Evolutionary conservation across 805 yeast species (phyloP).

Genomic region (Candida maris): DNA sequence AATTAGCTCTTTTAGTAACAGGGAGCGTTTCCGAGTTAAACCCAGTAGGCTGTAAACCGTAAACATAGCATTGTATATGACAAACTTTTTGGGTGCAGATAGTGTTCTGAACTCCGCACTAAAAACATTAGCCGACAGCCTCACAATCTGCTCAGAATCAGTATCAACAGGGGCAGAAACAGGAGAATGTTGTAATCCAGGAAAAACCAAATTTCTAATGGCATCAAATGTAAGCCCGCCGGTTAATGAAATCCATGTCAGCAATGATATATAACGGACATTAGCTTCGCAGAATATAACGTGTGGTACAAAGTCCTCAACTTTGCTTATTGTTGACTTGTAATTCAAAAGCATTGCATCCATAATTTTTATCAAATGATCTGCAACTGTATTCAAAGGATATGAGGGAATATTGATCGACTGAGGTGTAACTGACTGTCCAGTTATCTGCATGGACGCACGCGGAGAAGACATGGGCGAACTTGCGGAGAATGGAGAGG

Average conservation of each 20-base stretch:
- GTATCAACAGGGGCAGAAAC: background rate
- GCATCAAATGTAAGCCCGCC: conserved; percentile 43
- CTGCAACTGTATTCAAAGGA: conserved; percentile 28
- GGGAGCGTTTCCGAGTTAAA: conserved; percentile 62
- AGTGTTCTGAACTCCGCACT: conserved; percentile 43
- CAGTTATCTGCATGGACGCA: conserved; percentile 36
- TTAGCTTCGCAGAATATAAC: conserved; percentile 71
- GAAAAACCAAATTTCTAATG: conserved; percentile 42
- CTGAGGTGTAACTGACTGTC: conserved; percentile 7
- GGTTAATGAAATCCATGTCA: conserved; percentile 49
- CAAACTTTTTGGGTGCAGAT: conserved; percentile 50
- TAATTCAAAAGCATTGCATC: conserved; percentile 41
- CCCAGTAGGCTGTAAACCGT: conserved; percentile 59
- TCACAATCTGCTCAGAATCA: conserved; percentile 41
- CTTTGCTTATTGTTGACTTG: conserved; percentile 49
- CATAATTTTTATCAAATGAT: conserved; percentile 36
- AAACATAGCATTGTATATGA: conserved; percentile 64
- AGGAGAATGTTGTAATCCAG: background rate
- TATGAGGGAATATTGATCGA: conserved; percentile 13
- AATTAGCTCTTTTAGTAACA: conserved; percentile 64
- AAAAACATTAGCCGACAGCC: conserved; percentile 44
- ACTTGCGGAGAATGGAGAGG: conserved; percentile 16
- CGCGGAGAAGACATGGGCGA: conserved; percentile 46
- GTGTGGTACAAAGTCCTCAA: conserved; percentile 79
- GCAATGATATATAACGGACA: conserved; percentile 58